Conservation (phyloP, 441 rosid species). For the Jatropha podagrica region DNA sequence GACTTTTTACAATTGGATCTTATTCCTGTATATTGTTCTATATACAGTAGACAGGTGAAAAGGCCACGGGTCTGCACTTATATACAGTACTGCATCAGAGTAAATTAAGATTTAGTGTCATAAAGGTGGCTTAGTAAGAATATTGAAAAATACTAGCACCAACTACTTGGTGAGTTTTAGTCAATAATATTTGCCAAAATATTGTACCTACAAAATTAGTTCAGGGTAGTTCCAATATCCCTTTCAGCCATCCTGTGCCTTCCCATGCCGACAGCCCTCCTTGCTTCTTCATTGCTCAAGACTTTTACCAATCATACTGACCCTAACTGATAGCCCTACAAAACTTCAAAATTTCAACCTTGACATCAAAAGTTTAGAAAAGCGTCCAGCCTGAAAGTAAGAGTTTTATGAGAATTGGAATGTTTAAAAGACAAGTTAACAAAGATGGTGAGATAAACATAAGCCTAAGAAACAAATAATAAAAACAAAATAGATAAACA, state of each 20-base stretch:
- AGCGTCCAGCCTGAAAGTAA: conserved; percentile 28
- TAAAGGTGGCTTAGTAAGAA: not conserved
- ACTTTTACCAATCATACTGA: conserved; percentile 31
- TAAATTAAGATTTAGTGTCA: not conserved
- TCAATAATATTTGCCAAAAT: conserved; percentile 29
- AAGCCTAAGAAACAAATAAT: conserved; percentile 10
- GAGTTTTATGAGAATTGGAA: conserved; percentile 29
- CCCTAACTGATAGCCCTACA: conserved; percentile 33
- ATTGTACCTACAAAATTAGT: conserved; percentile 24
- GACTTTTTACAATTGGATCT: not conserved
- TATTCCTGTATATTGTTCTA: not conserved
- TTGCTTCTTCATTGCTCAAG: conserved; percentile 45
- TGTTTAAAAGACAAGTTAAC: conserved; percentile 33
- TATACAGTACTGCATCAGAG: not conserved
- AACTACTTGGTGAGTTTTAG: conserved; percentile 31
- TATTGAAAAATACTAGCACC: conserved; percentile 1
- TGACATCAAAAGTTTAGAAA: conserved; percentile 28
- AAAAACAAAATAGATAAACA: not conserved
- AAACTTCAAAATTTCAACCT: conserved; percentile 33
- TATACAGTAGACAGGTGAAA: not conserved
- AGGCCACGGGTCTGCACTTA: not conserved
- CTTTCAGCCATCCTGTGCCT: conserved; percentile 35
- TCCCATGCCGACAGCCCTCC: conserved; percentile 30
- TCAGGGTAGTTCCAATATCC: conserved; percentile 35
- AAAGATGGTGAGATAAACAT: conserved; percentile 10